A percentile compares a stretch with the other conserved stretches of the same genome.
Evolutionary conservation across 192 early-diverging fungal genomes (phyloP).

Genomic region (Chytriomyces sp.): DNA sequence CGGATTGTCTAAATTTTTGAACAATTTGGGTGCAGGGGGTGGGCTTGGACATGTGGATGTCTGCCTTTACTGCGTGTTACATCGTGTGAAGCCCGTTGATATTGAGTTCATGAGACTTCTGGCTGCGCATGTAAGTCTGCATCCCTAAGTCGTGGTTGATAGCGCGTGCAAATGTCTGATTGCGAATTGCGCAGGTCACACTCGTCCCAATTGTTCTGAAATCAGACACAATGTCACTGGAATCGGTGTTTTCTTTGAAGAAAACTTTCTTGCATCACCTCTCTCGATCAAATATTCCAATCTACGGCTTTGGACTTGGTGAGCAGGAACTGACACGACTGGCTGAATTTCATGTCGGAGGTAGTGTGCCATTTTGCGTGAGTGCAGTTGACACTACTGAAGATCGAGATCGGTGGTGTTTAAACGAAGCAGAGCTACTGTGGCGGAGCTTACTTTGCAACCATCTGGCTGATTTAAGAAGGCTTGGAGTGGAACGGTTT

Average conservation of each 20-base stretch:
- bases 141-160: neutral
- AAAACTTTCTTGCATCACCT: conserved; percentile 57
- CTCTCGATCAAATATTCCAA: conserved; percentile 55
- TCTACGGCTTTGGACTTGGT: conserved; percentile 63
- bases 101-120: conserved; percentile 72
- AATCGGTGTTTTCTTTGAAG: conserved; percentile 62
- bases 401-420: neutral
- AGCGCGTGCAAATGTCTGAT: too few species aligned
- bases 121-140: conserved; percentile 17
- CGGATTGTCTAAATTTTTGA: neutral
- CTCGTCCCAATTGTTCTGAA: conserved; percentile 75
- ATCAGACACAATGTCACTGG: conserved; percentile 56
- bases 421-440: conserved; percentile 57
- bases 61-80: conserved; percentile 52
- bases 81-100: conserved; percentile 73
- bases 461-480: conserved; percentile 60
- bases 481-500: conserved; percentile 64
- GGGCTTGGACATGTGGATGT: conserved; percentile 55
- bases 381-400: conserved; percentile 28
- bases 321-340: conserved; percentile 54
- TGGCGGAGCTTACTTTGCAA: conserved; percentile 60
- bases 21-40: conserved; percentile 34
- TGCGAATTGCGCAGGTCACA: conserved; percentile 19
- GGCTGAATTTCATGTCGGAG: conserved; percentile 48
- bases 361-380: conserved; percentile 62